Evolutionary conservation across 805 yeast genomes (phyloP).

Genomic region (Cyberlindnera suaveolens): DNA sequence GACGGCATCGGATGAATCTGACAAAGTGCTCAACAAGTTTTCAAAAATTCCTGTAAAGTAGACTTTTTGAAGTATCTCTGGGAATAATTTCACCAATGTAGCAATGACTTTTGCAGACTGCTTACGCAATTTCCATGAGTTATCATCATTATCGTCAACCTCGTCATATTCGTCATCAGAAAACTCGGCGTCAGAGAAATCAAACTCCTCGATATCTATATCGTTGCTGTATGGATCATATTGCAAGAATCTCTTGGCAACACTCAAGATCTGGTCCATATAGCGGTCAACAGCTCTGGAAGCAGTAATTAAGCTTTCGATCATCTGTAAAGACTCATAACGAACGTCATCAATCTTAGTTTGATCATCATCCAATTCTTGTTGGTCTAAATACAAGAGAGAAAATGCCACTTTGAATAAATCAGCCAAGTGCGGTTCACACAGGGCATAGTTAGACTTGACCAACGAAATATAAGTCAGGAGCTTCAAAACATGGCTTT

Average conservation of each 20-base stretch:
- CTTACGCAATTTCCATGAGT: conserved; percentile 59
- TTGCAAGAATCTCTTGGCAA: conserved; percentile 27
- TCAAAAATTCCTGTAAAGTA: conserved; percentile 27
- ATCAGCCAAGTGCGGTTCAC: conserved; percentile 16
- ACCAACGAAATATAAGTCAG: conserved; percentile 22
- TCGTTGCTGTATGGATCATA: conserved; percentile 43
- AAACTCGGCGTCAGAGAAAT: conserved; percentile 40
- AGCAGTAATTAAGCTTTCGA: conserved; percentile 35
- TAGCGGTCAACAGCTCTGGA: conserved; percentile 27
- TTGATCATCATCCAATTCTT: conserved; percentile 33
- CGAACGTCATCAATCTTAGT: conserved; percentile 40
- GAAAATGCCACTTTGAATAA: conserved; percentile 20
- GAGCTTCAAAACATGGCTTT: conserved; percentile 14
- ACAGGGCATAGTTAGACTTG: conserved; percentile 22
- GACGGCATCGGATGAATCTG: conserved; percentile 45
- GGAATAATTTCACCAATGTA: conserved; percentile 32
- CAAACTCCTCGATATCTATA: conserved; percentile 29
- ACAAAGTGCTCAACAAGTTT: conserved; percentile 28
- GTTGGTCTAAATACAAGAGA: conserved; percentile 24
- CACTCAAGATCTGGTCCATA: conserved; percentile 24
- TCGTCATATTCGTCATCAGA: conserved; percentile 35
- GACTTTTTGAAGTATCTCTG: conserved; percentile 30
- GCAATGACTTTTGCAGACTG: conserved; percentile 40
- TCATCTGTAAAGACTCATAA: conserved; percentile 39
- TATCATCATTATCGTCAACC: conserved; percentile 38